A percentile compares a stretch with the other conserved stretches of the same genome.
These are phyloP conservation scores for Neofusicoccum umdonicola DNA, from an alignment of 2,329 filamentous ascomycete species.

Conservation along the genomic window DNA sequence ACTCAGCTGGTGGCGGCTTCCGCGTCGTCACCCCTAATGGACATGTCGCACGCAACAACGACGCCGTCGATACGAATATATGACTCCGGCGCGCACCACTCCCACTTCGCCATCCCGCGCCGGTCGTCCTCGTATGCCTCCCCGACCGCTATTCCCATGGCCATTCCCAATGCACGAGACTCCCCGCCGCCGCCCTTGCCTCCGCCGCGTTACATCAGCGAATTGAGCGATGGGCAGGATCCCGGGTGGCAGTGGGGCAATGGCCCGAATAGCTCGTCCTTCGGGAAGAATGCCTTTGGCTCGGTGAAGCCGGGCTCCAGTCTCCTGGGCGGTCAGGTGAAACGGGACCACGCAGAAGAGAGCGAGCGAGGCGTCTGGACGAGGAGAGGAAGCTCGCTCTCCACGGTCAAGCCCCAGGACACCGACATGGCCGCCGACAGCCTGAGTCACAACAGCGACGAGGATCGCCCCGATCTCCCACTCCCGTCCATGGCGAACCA, in stretches of 20 bases:
- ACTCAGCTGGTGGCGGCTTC: slow-evolving; percentile 36
- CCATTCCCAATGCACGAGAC: slow-evolving; percentile 59
- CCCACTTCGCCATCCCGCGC: slow-evolving; percentile 28
- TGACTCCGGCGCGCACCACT: slow-evolving; percentile 36
- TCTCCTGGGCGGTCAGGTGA: slow-evolving; percentile 37
- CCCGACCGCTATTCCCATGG: slow-evolving; percentile 55
- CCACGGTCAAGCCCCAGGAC: slow-evolving; percentile 35
- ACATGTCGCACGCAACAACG: slow-evolving; percentile 32
- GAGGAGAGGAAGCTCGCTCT: slow-evolving; percentile 40
- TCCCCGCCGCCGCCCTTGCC: slow-evolving; percentile 62
- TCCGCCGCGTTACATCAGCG: slow-evolving; percentile 59
- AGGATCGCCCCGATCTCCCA: slow-evolving; percentile 33
- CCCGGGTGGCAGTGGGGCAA: slow-evolving; percentile 64
- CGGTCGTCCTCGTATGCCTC: slow-evolving; percentile 35
- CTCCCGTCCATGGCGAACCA: slow-evolving; percentile 41
- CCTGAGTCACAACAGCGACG: slow-evolving; percentile 33
- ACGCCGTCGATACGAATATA: slow-evolving; percentile 44
- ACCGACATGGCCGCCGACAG: slow-evolving; percentile 37
- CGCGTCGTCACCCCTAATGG: slow-evolving; percentile 26
- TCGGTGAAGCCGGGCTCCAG: slow-evolving; percentile 49
- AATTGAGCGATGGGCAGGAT: slow-evolving; percentile 57
- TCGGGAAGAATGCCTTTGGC: slow-evolving; percentile 44
- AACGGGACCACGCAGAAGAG: slow-evolving; percentile 25
- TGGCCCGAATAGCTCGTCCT: slow-evolving; percentile 47
- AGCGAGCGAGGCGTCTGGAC: slow-evolving; percentile 26